Evolutionary conservation across 192 early-diverging fungal genomes (phyloP), one percentile per base, ranked within the genome.

Genomic region (Mortierella antarctica): DNA sequence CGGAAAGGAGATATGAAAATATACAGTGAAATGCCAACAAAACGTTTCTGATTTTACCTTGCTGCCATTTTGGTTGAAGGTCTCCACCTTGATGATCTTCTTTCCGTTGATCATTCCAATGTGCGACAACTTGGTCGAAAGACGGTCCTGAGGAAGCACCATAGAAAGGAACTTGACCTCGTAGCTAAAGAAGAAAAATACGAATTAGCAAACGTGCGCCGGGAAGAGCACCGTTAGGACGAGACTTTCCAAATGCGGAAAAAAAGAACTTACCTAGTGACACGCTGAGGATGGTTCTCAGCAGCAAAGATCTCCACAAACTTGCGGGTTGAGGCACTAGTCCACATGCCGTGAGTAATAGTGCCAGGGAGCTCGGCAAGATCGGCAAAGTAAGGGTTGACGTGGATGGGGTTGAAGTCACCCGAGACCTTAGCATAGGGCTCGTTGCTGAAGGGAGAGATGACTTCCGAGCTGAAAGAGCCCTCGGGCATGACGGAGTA

Each of bases 341-440:
- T 98, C 96, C 96, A 98, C 96, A 98, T 98, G 60, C 96, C 96
- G 85, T 98, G 96, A 42, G 96, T 96, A 70, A 98, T 98, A 42
- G 96, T 96, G 60, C 94, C 95, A 39, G 96, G 95, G 54, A 98
- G 91, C 58, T 90, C 87, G 40, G 96, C 95, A 31, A 95, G 84
- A 71, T 95, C 93, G 75, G 96, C 93, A 90, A 98, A 96, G 91
- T 94, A 96, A 58, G 92, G 90, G 89, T 96, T 96, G 70, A 94
- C 94, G 88, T 98, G 96, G 83, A 98, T 98, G 54, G 96, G 96
- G 83, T 98, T 98, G 87, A 92, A 91, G 79, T 98, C 96, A 64
- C 92, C 93, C 14, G 95, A 96, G 31, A 92, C 91, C 70, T 89
- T 85, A 51, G 96, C 93, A 87, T 98, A 98, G 68, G 92, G 88